Conservation (phyloP, 75 land plant genomes). For the Azolla pinnata region DNA sequence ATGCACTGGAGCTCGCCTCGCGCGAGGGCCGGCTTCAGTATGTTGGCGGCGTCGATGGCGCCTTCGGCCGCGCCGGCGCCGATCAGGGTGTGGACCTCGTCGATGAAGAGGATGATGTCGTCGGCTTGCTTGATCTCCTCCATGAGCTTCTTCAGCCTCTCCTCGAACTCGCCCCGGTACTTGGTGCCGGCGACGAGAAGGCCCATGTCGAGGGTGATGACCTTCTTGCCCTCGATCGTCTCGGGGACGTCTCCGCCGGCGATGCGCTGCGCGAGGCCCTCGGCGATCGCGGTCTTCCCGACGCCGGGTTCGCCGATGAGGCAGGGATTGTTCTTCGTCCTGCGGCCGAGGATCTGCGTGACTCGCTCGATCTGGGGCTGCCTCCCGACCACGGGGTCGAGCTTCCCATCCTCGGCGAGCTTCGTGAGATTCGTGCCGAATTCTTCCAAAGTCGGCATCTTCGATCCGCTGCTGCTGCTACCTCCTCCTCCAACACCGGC, state of each 20-base stretch:
- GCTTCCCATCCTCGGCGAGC: slow-evolving; percentile 79
- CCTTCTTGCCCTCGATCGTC: slow-evolving; percentile 56
- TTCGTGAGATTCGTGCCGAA: slow-evolving; percentile 94
- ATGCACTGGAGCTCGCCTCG: slow-evolving; percentile 58
- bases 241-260: slow-evolving; percentile 59
- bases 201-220: slow-evolving; percentile 59
- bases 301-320: slow-evolving; percentile 75
- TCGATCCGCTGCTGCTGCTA: slow-evolving; percentile 62
- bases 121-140: slow-evolving; percentile 55
- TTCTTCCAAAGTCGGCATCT: slow-evolving; percentile 98
- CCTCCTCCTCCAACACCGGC: no score
- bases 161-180: slow-evolving; percentile 63
- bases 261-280: slow-evolving; percentile 56
- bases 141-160: slow-evolving; percentile 50
- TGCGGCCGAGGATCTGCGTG: slow-evolving; percentile 43
- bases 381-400: slow-evolving; percentile 72
- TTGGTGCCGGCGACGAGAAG: slow-evolving; percentile 57
- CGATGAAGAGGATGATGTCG: slow-evolving; percentile 62
- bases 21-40: slow-evolving; percentile 53
- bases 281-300: slow-evolving; percentile 69
- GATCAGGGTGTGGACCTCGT: slow-evolving; percentile 58
- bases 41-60: slow-evolving; percentile 59
- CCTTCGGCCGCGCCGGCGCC: slow-evolving; percentile 75
- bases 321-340: slow-evolving; percentile 68
- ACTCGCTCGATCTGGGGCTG: slow-evolving; percentile 47